Conservation (phyloP, 768 basidiomycete genomes). For the Phylloporus sp. region DNA sequence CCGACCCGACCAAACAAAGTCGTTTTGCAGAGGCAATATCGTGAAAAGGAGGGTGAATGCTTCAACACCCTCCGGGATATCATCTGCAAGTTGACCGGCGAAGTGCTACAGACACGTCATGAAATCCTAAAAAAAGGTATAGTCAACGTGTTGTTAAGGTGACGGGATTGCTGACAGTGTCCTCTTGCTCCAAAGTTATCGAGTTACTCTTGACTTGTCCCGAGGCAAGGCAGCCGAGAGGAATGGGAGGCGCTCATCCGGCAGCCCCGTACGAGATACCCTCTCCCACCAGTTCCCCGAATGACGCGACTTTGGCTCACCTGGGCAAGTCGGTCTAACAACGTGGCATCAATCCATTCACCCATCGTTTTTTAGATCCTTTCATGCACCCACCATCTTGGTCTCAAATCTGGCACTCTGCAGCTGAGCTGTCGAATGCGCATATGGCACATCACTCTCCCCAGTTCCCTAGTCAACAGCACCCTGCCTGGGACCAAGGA, state of each 20-base stretch:
- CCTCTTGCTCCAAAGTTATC: constrained; percentile 4
- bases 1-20: constrained; percentile 11
- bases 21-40: constrained; percentile 17
- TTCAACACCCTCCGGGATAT: constrained; percentile 18
- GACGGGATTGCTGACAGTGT: not conserved
- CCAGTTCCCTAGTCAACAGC: not conserved
- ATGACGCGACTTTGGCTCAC: not conserved
- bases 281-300: not conserved
- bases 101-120: constrained; percentile 13
- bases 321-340: constrained; percentile 6
- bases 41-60: constrained; percentile 20
- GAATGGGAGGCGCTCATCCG: not conserved
- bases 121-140: constrained; percentile 23
- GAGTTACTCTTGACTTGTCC: constrained; percentile 6
- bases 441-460: not conserved
- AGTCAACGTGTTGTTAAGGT: not conserved
- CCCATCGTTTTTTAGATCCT: constrained; percentile 9
- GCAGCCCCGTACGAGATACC: not conserved
- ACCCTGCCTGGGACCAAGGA: not conserved
- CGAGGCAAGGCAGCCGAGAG: not conserved
- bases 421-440: not conserved
- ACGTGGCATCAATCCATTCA: not conserved
- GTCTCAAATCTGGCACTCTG: not conserved
- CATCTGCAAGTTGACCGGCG: constrained; percentile 17
- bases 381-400: not conserved